Percentiles rank a stretch among this genome's conserved stretches.
Evolutionary conservation across 192 early-diverging fungal genomes (phyloP).

Genomic region (Mortierella alpina): DNA sequence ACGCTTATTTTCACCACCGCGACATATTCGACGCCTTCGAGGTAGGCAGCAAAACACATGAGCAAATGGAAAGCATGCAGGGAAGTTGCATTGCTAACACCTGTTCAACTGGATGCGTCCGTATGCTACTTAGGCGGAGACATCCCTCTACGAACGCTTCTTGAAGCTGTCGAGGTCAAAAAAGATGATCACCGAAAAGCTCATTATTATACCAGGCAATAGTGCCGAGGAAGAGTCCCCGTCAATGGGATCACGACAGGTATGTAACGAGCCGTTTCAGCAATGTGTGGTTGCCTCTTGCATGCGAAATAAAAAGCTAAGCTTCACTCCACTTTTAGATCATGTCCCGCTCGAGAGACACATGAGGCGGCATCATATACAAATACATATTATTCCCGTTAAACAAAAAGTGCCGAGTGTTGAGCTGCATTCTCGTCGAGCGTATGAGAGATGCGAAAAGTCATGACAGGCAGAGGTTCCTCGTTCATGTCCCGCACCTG

Average conservation of each 20-base stretch:
- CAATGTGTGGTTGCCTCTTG: background rate
- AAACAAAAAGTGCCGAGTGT: background rate
- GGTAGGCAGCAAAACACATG: slow-evolving; percentile 47
- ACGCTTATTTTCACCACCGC: slow-evolving; percentile 93
- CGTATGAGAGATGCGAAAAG: too few species aligned
- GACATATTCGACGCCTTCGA: slow-evolving; percentile 91
- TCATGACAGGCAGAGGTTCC: background rate
- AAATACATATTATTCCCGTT: background rate
- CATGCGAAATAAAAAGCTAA: background rate
- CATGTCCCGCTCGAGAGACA: slow-evolving; percentile 25
- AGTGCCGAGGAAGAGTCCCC: slow-evolving; percentile 8
- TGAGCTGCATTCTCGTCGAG: too few species aligned
- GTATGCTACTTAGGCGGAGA: slow-evolving; percentile 67
- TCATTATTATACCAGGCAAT: slow-evolving; percentile 74
- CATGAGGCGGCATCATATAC: background rate
- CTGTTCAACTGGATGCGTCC: background rate
- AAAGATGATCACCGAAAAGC: slow-evolving; percentile 72
- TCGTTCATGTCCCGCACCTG: slow-evolving; percentile 6
- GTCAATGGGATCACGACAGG: slow-evolving; percentile 16
- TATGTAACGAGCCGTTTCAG: background rate
- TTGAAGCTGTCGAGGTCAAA: slow-evolving; percentile 71
- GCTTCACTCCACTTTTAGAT: slow-evolving; percentile 14
- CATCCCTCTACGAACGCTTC: slow-evolving; percentile 78
- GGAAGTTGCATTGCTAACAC: background rate
- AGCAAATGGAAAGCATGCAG: background rate